phyloP scores from a whole-genome alignment of 257 asterid genomes.

The Coffea canephora region DNA sequence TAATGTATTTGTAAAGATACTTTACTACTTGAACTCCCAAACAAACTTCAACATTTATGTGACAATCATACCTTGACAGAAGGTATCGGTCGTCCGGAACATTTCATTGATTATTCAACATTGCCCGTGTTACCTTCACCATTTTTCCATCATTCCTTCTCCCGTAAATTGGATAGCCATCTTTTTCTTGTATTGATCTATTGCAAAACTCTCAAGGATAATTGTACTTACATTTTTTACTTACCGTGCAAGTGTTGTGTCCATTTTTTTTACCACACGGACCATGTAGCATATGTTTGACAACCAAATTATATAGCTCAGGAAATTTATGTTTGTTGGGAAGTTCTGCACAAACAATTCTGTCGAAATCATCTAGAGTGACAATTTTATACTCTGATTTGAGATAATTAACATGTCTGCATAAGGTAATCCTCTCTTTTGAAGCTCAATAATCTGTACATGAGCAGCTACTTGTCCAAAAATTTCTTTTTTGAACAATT shows the following conservation, averaged over 20 bases:
- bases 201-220: neutral
- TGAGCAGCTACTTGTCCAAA: neutral
- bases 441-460: neutral
- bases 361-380: neutral
- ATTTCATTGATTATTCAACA: neutral
- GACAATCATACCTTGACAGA: neutral
- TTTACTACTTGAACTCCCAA: neutral
- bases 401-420: neutral
- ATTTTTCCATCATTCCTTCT: neutral
- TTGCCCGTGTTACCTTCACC: neutral
- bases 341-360: neutral
- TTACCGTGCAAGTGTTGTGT: neutral
- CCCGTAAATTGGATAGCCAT: neutral
- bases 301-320: neutral
- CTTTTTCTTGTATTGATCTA: neutral
- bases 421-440: neutral
- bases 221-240: neutral
- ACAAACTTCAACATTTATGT: neutral
- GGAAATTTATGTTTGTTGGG: neutral
- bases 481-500: neutral
- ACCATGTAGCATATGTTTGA: conserved; percentile 3
- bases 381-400: neutral
- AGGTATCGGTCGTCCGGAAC: neutral
- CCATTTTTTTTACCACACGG: neutral
- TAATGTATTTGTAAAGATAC: conserved; percentile 4